Evolutionary conservation across 2,329 filamentous ascomycete species (phyloP).

Genomic region (Hypoxylon sp.): DNA sequence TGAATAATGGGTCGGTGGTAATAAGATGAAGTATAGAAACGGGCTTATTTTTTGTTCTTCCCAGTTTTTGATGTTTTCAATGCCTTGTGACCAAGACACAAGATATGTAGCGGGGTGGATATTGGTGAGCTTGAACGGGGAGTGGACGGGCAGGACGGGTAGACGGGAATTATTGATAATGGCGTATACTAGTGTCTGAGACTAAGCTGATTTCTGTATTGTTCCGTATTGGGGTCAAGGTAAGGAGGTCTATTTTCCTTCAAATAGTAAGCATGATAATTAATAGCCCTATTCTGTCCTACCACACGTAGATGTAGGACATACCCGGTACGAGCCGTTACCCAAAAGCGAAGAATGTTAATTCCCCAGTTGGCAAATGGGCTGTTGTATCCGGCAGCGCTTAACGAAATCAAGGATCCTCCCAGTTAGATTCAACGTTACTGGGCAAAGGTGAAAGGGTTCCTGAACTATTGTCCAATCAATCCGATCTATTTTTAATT

Average conservation of each 20-base stretch:
- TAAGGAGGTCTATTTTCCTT: too few species aligned
- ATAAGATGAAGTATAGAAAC: slow-evolving; percentile 19
- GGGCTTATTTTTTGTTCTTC: too few species aligned
- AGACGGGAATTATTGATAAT: slow-evolving; percentile 21
- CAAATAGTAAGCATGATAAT: too few species aligned
- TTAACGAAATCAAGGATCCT: too few species aligned
- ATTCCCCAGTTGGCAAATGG: too few species aligned
- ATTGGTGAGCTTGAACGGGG: too few species aligned
- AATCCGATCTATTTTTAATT: slow-evolving; percentile 28
- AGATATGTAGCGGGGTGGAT: slow-evolving; percentile 9
- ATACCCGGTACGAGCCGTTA: background rate
- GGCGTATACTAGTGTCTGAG: slow-evolving; percentile 22
- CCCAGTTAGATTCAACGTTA: slow-evolving; percentile 30
- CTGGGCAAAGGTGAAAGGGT: slow-evolving; percentile 30
- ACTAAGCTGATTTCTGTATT: slow-evolving; percentile 10
- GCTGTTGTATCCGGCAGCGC: too few species aligned
- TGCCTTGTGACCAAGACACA: slow-evolving; percentile 35
- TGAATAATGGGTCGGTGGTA: slow-evolving; percentile 22
- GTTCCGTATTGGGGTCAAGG: too few species aligned
- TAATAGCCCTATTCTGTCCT: too few species aligned
- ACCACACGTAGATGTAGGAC: slow-evolving; percentile 2
- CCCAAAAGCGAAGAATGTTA: too few species aligned
- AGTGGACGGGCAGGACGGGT: too few species aligned
- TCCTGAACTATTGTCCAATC: slow-evolving; percentile 10
- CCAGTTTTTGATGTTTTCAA: slow-evolving; percentile 10